Evolutionary conservation across 768 basidiomycete species (phyloP).

Genomic region (Boletus speciosus): DNA sequence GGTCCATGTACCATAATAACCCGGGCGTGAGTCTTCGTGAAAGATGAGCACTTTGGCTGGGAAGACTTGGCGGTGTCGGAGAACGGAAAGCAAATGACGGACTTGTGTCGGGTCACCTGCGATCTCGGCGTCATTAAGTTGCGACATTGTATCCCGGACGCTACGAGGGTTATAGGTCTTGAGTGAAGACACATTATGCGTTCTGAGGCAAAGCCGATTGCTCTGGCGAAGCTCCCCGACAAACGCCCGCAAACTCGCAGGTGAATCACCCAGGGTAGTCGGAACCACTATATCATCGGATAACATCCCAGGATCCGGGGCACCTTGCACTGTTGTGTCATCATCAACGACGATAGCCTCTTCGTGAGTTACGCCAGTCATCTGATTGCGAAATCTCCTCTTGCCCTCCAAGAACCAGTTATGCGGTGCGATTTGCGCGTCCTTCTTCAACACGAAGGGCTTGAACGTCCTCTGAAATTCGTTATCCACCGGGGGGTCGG

Average conservation of each 20-base stretch:
- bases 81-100: slow-evolving; percentile 55
- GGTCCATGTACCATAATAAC: slow-evolving; percentile 95
- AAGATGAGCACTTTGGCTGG: slow-evolving; percentile 86
- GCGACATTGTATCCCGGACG: slow-evolving; percentile 52
- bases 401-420: slow-evolving; percentile 58
- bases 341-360: slow-evolving; percentile 64
- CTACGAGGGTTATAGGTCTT: slow-evolving; percentile 32
- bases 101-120: slow-evolving; percentile 68
- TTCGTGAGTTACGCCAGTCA: slow-evolving; percentile 26
- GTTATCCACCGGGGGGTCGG: slow-evolving; percentile 39
- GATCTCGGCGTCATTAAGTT: slow-evolving; percentile 75
- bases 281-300: background rate
- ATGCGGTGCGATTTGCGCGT: slow-evolving; percentile 61
- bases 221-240: slow-evolving; percentile 32
- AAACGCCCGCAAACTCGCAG: slow-evolving; percentile 12
- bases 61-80: slow-evolving; percentile 59
- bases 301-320: slow-evolving; percentile 4
- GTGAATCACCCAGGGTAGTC: background rate
- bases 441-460: slow-evolving; percentile 78
- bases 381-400: slow-evolving; percentile 22
- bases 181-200: slow-evolving; percentile 18
- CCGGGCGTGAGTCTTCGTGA: slow-evolving; percentile 79
- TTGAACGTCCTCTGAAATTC: slow-evolving; percentile 78
- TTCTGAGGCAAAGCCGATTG: slow-evolving; percentile 19
- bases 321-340: slow-evolving; percentile 12